Evolutionary conservation across 2,329 filamentous ascomycete species (phyloP).

Genomic region (Talaromyces sp.): DNA sequence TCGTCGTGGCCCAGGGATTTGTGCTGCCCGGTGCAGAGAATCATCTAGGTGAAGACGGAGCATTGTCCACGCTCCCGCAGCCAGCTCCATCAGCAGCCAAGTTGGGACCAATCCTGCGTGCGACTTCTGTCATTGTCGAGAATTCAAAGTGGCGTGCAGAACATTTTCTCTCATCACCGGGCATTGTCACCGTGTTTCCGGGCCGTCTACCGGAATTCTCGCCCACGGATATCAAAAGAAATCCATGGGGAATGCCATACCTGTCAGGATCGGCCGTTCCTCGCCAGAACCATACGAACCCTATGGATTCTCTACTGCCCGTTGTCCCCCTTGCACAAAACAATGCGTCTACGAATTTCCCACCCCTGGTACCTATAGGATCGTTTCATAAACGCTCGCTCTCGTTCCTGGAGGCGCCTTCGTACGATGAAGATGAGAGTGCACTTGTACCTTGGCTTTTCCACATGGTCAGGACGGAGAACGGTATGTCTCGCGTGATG

Average conservation of each 20-base stretch:
- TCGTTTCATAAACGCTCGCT: slow-evolving; percentile 32
- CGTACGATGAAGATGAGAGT: slow-evolving; percentile 60
- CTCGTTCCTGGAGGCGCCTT: slow-evolving; percentile 34
- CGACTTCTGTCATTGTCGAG: slow-evolving; percentile 69
- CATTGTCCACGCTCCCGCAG: slow-evolving; percentile 55
- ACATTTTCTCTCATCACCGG: slow-evolving; percentile 63
- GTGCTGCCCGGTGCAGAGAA: slow-evolving; percentile 62
- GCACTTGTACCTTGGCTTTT: slow-evolving; percentile 70
- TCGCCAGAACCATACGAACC: slow-evolving; percentile 46
- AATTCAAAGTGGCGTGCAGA: slow-evolving; percentile 74
- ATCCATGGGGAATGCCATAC: slow-evolving; percentile 51
- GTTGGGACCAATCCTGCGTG: slow-evolving; percentile 67
- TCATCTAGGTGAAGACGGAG: slow-evolving; percentile 50
- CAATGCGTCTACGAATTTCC: slow-evolving; percentile 44
- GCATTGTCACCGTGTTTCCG: slow-evolving; percentile 65
- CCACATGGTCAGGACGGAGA: slow-evolving; percentile 54
- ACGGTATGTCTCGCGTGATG: slow-evolving; percentile 58
- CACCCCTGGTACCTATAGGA: slow-evolving; percentile 47
- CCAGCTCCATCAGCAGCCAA: slow-evolving; percentile 56
- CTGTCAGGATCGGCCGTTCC: slow-evolving; percentile 48
- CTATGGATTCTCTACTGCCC: slow-evolving; percentile 64
- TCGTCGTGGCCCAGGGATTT: slow-evolving; percentile 62
- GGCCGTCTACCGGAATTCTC: slow-evolving; percentile 49
- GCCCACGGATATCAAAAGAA: slow-evolving; percentile 44
- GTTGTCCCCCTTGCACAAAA: slow-evolving; percentile 33